Percentiles rank a stretch among this genome's conserved stretches.
These are phyloP conservation scores for Barnettozyma populi DNA, from an alignment of 805 yeast species.

Conservation along the genomic window DNA sequence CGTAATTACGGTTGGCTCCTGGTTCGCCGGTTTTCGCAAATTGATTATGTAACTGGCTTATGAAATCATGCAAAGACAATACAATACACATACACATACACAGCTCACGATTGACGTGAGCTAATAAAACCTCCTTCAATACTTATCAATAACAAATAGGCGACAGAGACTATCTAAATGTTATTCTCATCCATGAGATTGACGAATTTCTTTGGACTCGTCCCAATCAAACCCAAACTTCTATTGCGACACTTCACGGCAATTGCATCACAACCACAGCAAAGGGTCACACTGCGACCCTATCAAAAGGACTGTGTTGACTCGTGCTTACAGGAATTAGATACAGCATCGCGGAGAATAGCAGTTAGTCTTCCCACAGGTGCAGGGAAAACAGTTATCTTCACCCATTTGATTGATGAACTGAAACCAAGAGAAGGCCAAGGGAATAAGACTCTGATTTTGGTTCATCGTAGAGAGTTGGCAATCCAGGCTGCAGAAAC, in stretches of 20 bases:
- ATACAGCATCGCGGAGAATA: conserved; percentile 44
- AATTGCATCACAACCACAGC: neutral
- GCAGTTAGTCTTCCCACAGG: conserved; percentile 92
- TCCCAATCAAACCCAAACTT: neutral
- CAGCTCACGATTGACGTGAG: too few species aligned
- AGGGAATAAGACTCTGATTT: conserved; percentile 42
- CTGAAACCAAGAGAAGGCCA: conserved; percentile 29
- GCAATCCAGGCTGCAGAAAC: conserved; percentile 62
- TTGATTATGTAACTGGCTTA: too few species aligned
- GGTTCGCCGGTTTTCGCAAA: too few species aligned
- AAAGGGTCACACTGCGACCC: conserved; percentile 27
- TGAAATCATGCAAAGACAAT: too few species aligned
- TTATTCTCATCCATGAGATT: neutral
- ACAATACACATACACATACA: too few species aligned
- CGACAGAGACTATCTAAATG: neutral
- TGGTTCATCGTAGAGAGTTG: conserved; percentile 80
- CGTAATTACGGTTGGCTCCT: neutral
- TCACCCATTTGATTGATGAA: conserved; percentile 49
- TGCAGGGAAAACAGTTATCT: conserved; percentile 87
- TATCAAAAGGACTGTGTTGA: conserved; percentile 73
- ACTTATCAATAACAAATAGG: too few species aligned
- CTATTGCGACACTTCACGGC: neutral
- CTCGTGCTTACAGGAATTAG: conserved; percentile 44
- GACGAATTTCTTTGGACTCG: too few species aligned
- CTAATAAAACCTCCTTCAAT: too few species aligned